These are phyloP conservation scores for Myxozyma melibiosi DNA, from an alignment of 805 yeast species.

Conservation along the genomic window DNA sequence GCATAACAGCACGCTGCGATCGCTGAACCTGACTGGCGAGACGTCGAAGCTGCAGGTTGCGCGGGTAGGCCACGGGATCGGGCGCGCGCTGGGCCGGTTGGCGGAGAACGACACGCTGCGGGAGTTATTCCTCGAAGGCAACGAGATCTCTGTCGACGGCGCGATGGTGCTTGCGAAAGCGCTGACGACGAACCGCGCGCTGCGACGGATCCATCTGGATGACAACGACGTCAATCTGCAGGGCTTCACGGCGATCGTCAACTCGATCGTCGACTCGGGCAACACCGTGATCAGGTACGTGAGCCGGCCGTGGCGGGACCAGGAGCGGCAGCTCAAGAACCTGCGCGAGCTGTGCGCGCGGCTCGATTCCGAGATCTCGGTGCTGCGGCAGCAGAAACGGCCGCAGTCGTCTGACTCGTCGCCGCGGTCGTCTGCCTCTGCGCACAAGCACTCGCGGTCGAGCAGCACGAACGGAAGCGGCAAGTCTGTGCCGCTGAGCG, in stretches of 20 bases:
- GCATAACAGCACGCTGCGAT: conserved; percentile 22
- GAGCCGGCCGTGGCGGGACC: conserved; percentile 22
- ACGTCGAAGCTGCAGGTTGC: conserved; percentile 37
- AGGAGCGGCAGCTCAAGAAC: conserved; percentile 13
- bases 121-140: conserved; percentile 32
- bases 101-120: conserved; percentile 25
- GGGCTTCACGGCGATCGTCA: conserved; percentile 34
- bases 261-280: conserved; percentile 22
- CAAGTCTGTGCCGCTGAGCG: background rate
- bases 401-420: conserved; percentile 5
- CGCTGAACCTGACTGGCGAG: conserved; percentile 35
- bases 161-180: conserved; percentile 35
- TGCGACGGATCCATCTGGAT: conserved; percentile 31
- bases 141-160: conserved; percentile 36
- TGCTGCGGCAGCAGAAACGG: conserved; percentile 16
- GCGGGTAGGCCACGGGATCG: conserved; percentile 34
- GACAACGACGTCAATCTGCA: conserved; percentile 35
- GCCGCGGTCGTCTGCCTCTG: background rate
- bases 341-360: conserved; percentile 12
- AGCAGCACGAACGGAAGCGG: background rate
- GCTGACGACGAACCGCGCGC: conserved; percentile 24
- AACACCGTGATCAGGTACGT: conserved; percentile 10
- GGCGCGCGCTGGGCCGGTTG: conserved; percentile 30
- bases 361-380: conserved; percentile 27
- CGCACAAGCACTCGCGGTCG: conserved; percentile 1